These are phyloP conservation scores for Elaeis oleifera DNA, from an alignment of 202 grass and related monocot genomes.

Conservation along the genomic window DNA sequence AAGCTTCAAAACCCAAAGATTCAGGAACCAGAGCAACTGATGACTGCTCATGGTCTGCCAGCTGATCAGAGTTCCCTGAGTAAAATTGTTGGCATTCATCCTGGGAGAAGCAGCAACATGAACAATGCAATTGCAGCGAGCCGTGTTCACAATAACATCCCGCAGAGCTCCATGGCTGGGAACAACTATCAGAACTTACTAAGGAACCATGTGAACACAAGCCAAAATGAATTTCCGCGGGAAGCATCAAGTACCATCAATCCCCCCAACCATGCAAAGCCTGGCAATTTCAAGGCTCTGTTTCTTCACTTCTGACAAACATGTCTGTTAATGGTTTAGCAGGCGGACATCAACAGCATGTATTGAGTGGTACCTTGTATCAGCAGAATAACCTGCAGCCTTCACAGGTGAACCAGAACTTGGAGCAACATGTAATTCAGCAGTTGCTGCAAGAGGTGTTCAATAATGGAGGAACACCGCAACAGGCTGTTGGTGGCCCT, in stretches of 20 bases:
- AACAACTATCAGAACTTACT: conserved; percentile 20
- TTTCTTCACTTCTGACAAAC: conserved; percentile 16
- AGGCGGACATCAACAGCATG: too few relatives aligned
- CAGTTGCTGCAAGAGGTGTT: conserved; percentile 72
- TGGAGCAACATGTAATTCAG: conserved; percentile 68
- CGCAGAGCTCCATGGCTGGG: not conserved
- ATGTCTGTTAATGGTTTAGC: too few relatives aligned
- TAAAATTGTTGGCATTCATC: not conserved
- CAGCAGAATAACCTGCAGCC: conserved; percentile 42
- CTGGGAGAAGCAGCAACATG: not conserved
- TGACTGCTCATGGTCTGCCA: not conserved
- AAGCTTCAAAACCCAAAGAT: conserved; percentile 20
- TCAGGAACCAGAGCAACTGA: conserved; percentile 17
- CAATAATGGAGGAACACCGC: conserved; percentile 14
- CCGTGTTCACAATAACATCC: not conserved
- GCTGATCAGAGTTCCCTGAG: conserved; percentile 4
- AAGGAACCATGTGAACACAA: conserved; percentile 4
- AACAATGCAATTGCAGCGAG: not conserved
- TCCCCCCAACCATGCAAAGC: conserved; percentile 31
- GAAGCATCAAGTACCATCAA: conserved; percentile 51
- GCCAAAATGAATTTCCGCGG: conserved; percentile 31
- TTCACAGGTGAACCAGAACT: conserved; percentile 36
- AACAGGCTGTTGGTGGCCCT: not conserved
- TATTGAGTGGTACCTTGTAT: not conserved
- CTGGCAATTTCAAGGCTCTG: conserved; percentile 38